Percentiles rank a stretch among this genome's conserved stretches.
phyloP scores from a whole-genome alignment of 352 stramenopile genomes.

The Pythium dissimile region DNA sequence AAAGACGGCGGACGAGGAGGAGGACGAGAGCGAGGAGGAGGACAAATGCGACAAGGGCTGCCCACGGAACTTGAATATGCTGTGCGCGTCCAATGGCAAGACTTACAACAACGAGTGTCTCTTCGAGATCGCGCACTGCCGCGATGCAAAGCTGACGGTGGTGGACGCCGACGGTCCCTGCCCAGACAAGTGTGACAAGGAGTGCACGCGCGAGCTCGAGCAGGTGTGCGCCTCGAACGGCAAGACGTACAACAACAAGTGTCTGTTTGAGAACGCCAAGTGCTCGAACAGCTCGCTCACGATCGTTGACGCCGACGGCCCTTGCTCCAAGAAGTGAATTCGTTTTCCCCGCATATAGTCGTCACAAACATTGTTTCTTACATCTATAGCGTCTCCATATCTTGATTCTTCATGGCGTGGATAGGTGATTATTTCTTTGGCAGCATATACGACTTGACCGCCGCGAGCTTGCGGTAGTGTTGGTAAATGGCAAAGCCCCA shows the following conservation, averaged over 20 bases:
- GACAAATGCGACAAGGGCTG: constrained; percentile 21
- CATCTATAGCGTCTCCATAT: no score
- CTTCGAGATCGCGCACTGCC: constrained; percentile 20
- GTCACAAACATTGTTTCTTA: no score
- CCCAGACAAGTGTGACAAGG: constrained; percentile 9
- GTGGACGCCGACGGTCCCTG: constrained; percentile 8
- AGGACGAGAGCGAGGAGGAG: not conserved
- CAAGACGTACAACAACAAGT: constrained; percentile 19
- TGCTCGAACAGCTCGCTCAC: constrained; percentile 11
- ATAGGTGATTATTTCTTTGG: constrained; percentile 4
- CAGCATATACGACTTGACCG: constrained; percentile 64
- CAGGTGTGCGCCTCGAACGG: constrained; percentile 13
- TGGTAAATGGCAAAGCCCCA: constrained; percentile 59
- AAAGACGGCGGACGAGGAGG: constrained; percentile 1
- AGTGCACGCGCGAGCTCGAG: constrained; percentile 9
- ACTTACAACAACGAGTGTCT: constrained; percentile 31
- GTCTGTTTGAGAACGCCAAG: constrained; percentile 13
- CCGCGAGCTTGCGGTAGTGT: constrained; percentile 62
- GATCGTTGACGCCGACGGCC: constrained; percentile 4
- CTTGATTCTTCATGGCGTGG: no score
- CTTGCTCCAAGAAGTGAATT: constrained; percentile 6
- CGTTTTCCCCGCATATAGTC: no score
- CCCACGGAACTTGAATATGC: constrained; percentile 8
- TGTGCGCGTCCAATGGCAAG: constrained; percentile 24
- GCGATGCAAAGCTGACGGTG: constrained; percentile 9